Evolutionary conservation across 2,329 filamentous ascomycete species (phyloP), one percentile per base, ranked within the genome.

Genomic region (Endoconidiophora laricicola): DNA sequence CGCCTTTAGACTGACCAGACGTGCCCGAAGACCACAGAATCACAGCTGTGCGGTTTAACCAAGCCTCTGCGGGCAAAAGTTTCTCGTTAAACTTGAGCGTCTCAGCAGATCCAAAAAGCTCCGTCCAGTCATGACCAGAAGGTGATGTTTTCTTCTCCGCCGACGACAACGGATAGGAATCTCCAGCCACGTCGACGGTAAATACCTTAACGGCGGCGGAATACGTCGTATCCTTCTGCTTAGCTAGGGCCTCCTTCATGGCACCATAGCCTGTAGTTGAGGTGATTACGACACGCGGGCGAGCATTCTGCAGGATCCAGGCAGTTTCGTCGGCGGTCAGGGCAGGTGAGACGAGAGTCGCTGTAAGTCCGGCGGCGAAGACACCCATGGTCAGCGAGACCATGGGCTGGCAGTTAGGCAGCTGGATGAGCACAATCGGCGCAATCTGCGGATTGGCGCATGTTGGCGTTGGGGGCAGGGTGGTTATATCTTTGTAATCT

Each of bases 1-100:
- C 83, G 37, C 83, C 83, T 60, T 87, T 87, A 10, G 83, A 81
- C 0, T 81, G 68, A 1, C 83, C 83, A 0, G 83, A 87, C 0
- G 79, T 84, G 10, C 82, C 73, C 0, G 72, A 78, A 0, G 66
- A 68, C 66, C 66, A 69, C 47, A 69, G 60, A 44, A 69, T 66
- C 1, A 68, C 57, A 39, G 65, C 66, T 2, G 75, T 80, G 59
- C 84, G 84, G 56, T 80, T 79, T 5, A 10, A 6, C 52, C 52
- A 53, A 9, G 46, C 52, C 14, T 53, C 44, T 6, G 18, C n/a
- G 7, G 48, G 46, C 7, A 49, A 16, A 12, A 52, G 42, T 24
- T 18, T 23, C 18, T 26, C 36, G 14, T 29, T 45, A 1, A 52
- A 52, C 24, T 20, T 10, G 9, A 38, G 24, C 23, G 39, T 39